Conservation (phyloP, 2,329 filamentous ascomycete species). For the Paecilomyces dactylethromorphus region DNA sequence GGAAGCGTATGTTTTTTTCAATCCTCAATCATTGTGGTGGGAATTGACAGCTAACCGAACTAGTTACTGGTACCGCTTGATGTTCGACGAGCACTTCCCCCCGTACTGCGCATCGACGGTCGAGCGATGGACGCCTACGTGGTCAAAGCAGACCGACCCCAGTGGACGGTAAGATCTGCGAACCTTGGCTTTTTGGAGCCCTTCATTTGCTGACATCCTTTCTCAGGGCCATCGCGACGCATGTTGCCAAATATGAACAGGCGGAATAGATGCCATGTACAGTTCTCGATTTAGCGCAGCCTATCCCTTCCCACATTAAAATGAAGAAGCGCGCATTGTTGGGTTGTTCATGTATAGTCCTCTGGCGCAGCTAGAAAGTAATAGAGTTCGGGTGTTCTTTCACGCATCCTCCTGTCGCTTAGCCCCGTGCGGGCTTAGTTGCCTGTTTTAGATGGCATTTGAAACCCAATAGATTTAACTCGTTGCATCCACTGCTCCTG, state of each 20-base stretch:
- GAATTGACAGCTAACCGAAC: conserved; percentile 12
- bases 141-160: conserved; percentile 93
- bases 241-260: conserved; percentile 65
- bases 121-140: conserved; percentile 93
- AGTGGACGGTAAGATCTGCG: conserved; percentile 65
- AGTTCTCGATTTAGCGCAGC: conserved; percentile 2
- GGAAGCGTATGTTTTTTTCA: conserved; percentile 63
- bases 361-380: not conserved
- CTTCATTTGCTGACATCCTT: conserved; percentile 10
- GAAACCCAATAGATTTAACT: not conserved
- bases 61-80: conserved; percentile 92
- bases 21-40: not conserved
- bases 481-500: not conserved
- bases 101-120: conserved; percentile 85
- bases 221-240: conserved; percentile 65
- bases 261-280: conserved; percentile 24
- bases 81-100: conserved; percentile 99
- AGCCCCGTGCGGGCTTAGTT: not conserved
- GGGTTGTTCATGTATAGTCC: not conserved
- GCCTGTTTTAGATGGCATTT: not conserved
- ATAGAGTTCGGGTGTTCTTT: not conserved
- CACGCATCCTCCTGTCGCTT: not conserved
- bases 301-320: not conserved
- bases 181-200: not conserved
- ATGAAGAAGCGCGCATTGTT: not conserved